Evolutionary conservation across 495 filamentous ascomycete genomes (phyloP), one percentile per base, ranked within the genome.

Genomic region (Aspergillus indologenus): DNA sequence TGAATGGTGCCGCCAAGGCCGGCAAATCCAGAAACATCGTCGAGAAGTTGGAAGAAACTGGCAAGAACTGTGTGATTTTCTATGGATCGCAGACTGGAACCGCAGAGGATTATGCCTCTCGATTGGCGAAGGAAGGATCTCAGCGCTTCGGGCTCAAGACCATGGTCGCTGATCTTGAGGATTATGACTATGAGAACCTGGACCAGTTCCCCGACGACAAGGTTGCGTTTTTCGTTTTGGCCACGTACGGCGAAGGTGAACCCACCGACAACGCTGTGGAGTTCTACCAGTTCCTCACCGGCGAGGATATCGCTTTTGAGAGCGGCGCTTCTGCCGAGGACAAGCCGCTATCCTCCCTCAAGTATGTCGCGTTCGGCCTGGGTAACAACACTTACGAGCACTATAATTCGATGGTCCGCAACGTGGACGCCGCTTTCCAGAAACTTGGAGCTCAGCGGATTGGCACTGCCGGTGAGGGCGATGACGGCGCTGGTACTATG

Each of bases 301-400:
- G 82, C 53, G 91, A 96, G 17, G 89, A 91, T 54, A 79, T 88
- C 17, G 72, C 85, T 49, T 98, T 99, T 75, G 90, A 90, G 56
- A 83, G 89, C 62, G 85, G 86, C 57, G 80, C 73, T 47, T 63
- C 71, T 24, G 73, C 71, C 17, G 84, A 86, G 24, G 90, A 93
- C 3, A 81, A 86, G 63, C 85, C 93, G 26, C 85, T 99, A 18
- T 83, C 78, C 29, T 91, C 90, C 60, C 81, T 99, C 66, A 93
- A 92, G 71, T 99, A 90, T 67, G 90, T 99, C 66, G 81, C 93
- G 45, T 99, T 99, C 70, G 94, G 94, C 67, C 84, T 99, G 12
- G 94, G 94, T 61, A 83, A 99, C 81, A 99, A 99, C 78, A 99
- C 94, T 23, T 99, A 99, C 64, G 94, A 99, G 67, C 95, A 99